Conservation (phyloP, 2,329 filamentous ascomycete species). For the Colletotrichum trifolii region DNA sequence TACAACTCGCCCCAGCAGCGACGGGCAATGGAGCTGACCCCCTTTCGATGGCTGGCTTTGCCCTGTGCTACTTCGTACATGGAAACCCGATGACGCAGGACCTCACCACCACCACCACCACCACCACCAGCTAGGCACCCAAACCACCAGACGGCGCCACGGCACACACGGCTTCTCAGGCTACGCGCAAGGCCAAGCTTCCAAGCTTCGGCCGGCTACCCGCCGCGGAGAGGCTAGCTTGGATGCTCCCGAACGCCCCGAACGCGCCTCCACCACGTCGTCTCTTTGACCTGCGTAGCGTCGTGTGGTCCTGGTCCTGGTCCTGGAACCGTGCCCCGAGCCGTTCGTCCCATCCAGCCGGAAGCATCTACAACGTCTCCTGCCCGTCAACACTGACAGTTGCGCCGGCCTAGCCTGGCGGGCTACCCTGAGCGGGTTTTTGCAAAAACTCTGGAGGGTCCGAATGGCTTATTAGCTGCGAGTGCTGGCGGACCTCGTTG, state of each 20-base stretch:
- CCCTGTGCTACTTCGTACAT: neutral
- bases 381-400: too few species aligned
- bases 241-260: conserved; percentile 22
- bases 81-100: conserved; percentile 20
- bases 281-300: too few species aligned
- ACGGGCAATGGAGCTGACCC: too few species aligned
- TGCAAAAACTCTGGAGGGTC: too few species aligned
- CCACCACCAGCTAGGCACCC: neutral
- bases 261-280: conserved; percentile 12
- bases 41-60: conserved; percentile 16
- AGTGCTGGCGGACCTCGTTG: too few species aligned
- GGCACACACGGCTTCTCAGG: neutral
- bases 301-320: neutral
- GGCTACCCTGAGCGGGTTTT: too few species aligned
- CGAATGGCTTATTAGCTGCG: too few species aligned
- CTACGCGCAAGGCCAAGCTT: conserved; percentile 19
- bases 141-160: neutral
- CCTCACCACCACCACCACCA: conserved; percentile 12
- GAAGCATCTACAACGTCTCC: neutral
- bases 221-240: conserved; percentile 20
- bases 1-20: neutral
- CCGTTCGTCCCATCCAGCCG: conserved; percentile 3
- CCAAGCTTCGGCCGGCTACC: conserved; percentile 27
- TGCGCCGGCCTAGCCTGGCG: too few species aligned
- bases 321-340: neutral